Evolutionary conservation across 768 basidiomycete species (phyloP), one percentile per base, ranked within the genome.

Genomic region (Russula griseocarnosa): DNA sequence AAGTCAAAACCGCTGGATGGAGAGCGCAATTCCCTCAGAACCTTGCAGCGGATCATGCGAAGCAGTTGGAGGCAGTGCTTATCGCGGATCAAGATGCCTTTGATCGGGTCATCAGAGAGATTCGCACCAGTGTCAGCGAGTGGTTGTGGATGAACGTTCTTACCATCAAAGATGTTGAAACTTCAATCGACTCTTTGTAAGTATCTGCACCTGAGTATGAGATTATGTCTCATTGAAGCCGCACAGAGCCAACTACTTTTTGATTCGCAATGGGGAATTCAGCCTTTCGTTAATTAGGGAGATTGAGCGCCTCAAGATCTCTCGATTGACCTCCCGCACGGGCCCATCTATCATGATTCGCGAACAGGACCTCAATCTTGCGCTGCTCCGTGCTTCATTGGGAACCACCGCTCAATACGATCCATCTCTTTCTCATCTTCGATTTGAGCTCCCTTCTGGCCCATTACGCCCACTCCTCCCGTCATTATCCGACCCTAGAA

Each of bases 61-160:
- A 74, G 38, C 68, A 89, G 62, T 73, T 94, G 5, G 85, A 86
- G 64, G 77, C 77, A 10, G 85, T 90, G 4, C 78, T 91, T 9
- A 87, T 88, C 0, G 83, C 90, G 69, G 87, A 93, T 67, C 84
- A 83, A 65, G 86, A 90, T 65, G 81, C 79, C 18, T 92, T 97
- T 70, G 91, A 92, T 71, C 76, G 79, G 36, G 82, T 86, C 63
- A 83, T 97, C 40, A 76, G 83, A 20, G 83, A 87, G 64, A 90
- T 94, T 42, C 78, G 93, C 62, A 87, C 82, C 1, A 86, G 88
- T 62, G 83, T 95, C 56, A 90, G 92, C 71, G 94, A 97, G 78
- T 97, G 94, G 93, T 78, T 97, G 1, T 97, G 94, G 94, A 74
- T 85, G 26, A 92, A 94, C 70, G 87, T 96, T 42, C 78, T 97